Evolutionary conservation across 2,329 filamentous ascomycete genomes (phyloP).

Genomic region (Rhinocladiella similis): DNA sequence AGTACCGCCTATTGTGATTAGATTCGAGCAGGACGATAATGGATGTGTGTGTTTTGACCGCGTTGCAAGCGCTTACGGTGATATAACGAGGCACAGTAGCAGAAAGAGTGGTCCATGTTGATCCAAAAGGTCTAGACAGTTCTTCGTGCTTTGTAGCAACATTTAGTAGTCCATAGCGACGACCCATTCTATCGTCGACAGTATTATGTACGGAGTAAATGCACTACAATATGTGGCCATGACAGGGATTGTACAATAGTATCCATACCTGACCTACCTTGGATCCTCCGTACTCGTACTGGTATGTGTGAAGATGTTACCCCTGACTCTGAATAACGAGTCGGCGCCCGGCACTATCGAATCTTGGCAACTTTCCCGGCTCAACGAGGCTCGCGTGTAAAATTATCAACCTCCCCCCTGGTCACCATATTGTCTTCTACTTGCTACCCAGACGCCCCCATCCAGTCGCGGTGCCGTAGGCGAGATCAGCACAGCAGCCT

Average conservation of each 20-base stretch:
- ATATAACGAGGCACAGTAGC: not conserved
- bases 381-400: not conserved
- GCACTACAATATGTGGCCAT: no score
- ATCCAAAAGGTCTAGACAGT: no score
- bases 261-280: no score
- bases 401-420: not conserved
- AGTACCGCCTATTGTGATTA: no score
- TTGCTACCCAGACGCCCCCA: not conserved
- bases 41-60: no score
- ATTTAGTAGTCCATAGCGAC: no score
- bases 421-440: not conserved
- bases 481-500: slow-evolving; percentile 1
- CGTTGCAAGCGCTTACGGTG: no score
- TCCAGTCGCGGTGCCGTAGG: not conserved
- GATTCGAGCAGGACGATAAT: no score
- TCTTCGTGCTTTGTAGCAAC: no score
- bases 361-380: slow-evolving; percentile 11
- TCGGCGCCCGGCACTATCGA: slow-evolving; percentile 14
- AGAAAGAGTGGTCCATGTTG: not conserved
- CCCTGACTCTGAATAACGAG: slow-evolving; percentile 1
- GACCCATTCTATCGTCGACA: no score
- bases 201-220: no score
- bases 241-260: no score
- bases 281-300: not conserved
- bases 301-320: not conserved